Evolutionary conservation across 2,329 filamentous ascomycete genomes (phyloP), one percentile per base, ranked within the genome.

Genomic region (Fusarium nygamai): DNA sequence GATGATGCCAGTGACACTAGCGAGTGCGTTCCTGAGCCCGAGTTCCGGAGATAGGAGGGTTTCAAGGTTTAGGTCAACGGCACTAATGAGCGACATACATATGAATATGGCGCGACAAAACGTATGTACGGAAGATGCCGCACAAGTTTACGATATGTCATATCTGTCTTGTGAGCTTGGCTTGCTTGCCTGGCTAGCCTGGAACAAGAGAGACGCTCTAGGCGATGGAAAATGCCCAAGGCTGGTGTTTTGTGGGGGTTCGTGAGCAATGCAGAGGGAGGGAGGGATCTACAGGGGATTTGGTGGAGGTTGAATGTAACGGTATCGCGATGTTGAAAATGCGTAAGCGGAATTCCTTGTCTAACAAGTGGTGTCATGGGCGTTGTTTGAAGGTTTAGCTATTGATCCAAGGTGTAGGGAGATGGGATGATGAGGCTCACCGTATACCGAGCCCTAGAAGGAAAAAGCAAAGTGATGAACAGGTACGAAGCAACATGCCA

Each of bases 351-450:
- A 34, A 38, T 61, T 34, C 24, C 19, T 34, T 17, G 22, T 56
- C 31, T 41, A 39, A n/a, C 46, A 64, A 68, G 53, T 70, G 67
- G 67, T 70, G 67, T 48, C 53, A 69, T 64, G 44, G 33, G 36
- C 24, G 44, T 27, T 34, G n/a, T 22, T 22, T 38, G 34, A 54
- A 44, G 38, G 38, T 24, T 48, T 48, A 31, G 46, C 22, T 51
- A 39, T 34, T 53, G 46, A 34, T 36, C 34, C 59, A 56, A 61
- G 59, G 59, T 43, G 59, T 43, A 61, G n/a, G n/a, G 19, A 53
- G 39, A 24, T 58, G 29, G 29, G 39, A 34, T 34, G 39, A 31
- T 34, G 58, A 61, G 59, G 59, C 59, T 61, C 38, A 43, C 24
- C 41, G 57, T 38, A 51, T 51, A 51, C 43, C 57, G 33, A 59